Evolutionary conservation across 2,329 filamentous ascomycete genomes (phyloP), one percentile per base, ranked within the genome.

Genomic region (Macrophomina tecta): DNA sequence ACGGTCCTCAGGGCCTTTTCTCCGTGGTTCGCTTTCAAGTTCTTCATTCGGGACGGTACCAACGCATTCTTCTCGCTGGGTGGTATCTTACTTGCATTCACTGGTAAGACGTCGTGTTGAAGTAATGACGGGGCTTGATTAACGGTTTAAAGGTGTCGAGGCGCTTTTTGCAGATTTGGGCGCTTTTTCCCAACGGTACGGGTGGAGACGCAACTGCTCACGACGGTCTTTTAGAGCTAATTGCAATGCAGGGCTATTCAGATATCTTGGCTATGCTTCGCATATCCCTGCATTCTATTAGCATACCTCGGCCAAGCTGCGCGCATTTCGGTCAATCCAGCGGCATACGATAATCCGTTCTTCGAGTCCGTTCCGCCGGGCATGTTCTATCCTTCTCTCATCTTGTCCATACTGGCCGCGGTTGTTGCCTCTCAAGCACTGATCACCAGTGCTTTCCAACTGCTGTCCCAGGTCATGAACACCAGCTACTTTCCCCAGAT

Each of bases 391-490:
- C 89, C 89, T 4, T 86, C 85, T 65, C 79, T 94, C 34, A 83
- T 93, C 3, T 79, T 93, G 56, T 90, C 90, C 0, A 84, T 93
- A 8, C 78, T 91, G 3, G 89, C 90, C 4, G 89, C 90, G 32
- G 87, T 93, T 70, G 90, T 94, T 11, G 91, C 91, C 0, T 91
- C 88, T 4, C 91, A 94, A 70, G 91, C 91, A 9, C 90, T 93
- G 79, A 92, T 93, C 61, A 93, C 91, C 0, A 88, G 87, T 7
- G 88, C 89, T 0, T 93, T 93, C 69, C 70, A 85, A 78, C 79
- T 87, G 1, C 79, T 91, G n/a, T 84, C 86, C 1, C 90, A 92
- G 77, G 85, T 92, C 69, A 92, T 93, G 88, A 90, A 88, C 67
- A 78, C 88, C 5, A 86, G 83, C 0, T 94, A 93, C 75, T 92